Percentiles rank a stretch among this genome's conserved stretches.
These are phyloP conservation scores for Oryza officinalis DNA, from an alignment of 176 grass and related monocot species.

Conservation along the genomic window DNA sequence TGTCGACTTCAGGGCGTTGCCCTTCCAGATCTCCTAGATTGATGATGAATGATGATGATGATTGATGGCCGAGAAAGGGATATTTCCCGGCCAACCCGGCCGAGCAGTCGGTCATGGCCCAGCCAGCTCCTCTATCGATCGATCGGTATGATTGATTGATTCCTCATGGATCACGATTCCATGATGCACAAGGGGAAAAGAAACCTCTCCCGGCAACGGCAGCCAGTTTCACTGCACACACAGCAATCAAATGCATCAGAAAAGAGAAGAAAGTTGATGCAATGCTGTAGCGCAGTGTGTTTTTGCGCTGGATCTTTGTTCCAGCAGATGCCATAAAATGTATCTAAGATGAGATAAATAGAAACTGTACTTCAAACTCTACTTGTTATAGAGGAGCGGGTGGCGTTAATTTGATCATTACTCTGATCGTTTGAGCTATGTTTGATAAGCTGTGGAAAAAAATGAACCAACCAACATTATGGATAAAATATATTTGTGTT, in stretches of 20 bases:
- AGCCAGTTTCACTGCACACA: neutral
- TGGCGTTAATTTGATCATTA: too few relatives aligned
- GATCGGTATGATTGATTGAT: conserved; percentile 19
- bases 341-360: too few relatives aligned
- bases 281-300: neutral
- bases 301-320: neutral
- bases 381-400: too few relatives aligned
- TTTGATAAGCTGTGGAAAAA: too few relatives aligned
- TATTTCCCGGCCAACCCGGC: neutral
- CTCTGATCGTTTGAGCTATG: too few relatives aligned
- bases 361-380: too few relatives aligned
- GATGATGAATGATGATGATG: neutral
- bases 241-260: neutral
- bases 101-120: conserved; percentile 1
- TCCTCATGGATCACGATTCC: conserved; percentile 11
- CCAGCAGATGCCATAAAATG: too few relatives aligned
- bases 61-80: neutral
- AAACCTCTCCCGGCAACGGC: neutral
- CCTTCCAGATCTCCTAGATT: conserved; percentile 33
- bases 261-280: neutral
- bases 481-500: too few relatives aligned
- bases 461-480: too few relatives aligned
- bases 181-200: neutral
- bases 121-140: conserved; percentile 9
- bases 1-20: neutral